Conservation (phyloP, 208 protist genomes). For the Trypanosoma mega region DNA sequence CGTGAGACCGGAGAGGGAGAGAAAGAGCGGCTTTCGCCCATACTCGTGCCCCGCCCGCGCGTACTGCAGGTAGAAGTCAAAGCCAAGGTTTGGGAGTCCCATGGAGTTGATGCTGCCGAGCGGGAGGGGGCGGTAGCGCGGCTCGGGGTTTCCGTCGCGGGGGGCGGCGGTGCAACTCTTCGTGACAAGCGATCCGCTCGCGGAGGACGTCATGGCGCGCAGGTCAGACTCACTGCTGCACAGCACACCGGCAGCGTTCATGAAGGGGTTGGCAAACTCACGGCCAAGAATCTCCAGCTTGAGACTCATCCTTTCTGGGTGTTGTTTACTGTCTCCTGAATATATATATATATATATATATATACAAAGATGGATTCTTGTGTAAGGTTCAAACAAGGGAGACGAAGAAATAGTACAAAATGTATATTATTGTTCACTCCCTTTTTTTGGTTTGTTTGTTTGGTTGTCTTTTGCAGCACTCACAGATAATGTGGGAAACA, state of each 20-base stretch:
- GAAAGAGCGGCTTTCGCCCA: slow-evolving; percentile 74
- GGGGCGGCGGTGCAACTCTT: slow-evolving; percentile 79
- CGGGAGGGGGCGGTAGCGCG: slow-evolving; percentile 64
- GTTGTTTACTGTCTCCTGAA: too few species aligned
- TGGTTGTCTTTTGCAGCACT: too few species aligned
- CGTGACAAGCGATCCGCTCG: slow-evolving; percentile 72
- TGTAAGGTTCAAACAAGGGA: too few species aligned
- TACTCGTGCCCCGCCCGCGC: slow-evolving; percentile 40
- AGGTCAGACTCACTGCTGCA: slow-evolving; percentile 73
- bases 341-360: too few species aligned
- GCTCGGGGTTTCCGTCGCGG: slow-evolving; percentile 79
- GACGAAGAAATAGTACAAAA: too few species aligned
- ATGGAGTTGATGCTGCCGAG: slow-evolving; percentile 90
- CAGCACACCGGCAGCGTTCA: slow-evolving; percentile 86
- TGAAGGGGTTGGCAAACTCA: slow-evolving; percentile 80
- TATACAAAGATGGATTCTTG: background rate
- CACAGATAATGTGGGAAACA: too few species aligned
- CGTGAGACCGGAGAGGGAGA: slow-evolving; percentile 83
- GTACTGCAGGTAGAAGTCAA: slow-evolving; percentile 69
- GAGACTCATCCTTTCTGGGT: slow-evolving; percentile 69
- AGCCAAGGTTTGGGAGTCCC: slow-evolving; percentile 86
- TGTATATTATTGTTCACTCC: too few species aligned
- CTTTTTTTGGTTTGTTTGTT: too few species aligned
- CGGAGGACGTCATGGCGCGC: slow-evolving; percentile 44
- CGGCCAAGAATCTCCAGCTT: slow-evolving; percentile 55